A percentile compares a stretch with the other conserved stretches of the same genome.
These are phyloP conservation scores for Rubia peregrina DNA, from an alignment of 305 asterid species.

Conservation along the genomic window DNA sequence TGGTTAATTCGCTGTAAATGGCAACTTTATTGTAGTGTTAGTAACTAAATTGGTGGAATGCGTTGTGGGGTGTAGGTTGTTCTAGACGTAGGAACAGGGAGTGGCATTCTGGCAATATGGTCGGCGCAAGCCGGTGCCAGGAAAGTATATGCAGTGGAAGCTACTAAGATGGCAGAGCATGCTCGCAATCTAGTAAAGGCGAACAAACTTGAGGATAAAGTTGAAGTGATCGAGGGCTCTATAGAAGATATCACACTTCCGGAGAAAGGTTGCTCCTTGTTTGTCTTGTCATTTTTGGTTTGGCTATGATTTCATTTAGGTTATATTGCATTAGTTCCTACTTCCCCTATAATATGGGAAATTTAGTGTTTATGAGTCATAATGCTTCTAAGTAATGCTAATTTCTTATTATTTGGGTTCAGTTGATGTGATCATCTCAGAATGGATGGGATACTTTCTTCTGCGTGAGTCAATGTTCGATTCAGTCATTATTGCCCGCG, in stretches of 20 bases:
- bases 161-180: conserved; percentile 91
- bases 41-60: conserved; percentile 33
- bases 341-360: background rate
- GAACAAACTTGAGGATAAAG: conserved; percentile 56
- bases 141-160: conserved; percentile 98
- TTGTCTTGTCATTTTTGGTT: background rate
- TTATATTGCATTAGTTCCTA: background rate
- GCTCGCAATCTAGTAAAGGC: conserved; percentile 72
- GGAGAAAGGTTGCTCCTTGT: conserved; percentile 56
- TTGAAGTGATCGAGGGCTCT: conserved; percentile 88
- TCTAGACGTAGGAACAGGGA: conserved; percentile 97
- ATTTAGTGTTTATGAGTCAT: background rate
- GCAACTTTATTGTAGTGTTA: background rate
- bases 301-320: background rate
- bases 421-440: conserved; percentile 95
- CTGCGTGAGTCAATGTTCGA: conserved; percentile 96
- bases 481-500: conserved; percentile 88
- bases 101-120: conserved; percentile 97
- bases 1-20: background rate
- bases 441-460: conserved; percentile 99
- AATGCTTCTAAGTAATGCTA: conserved; percentile 11
- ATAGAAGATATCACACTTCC: conserved; percentile 87
- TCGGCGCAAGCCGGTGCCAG: conserved; percentile 98
- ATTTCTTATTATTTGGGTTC: conserved; percentile 17
- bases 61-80: conserved; percentile 49